Base-by-base conservation (phyloP, 83 land plant genomes). In the Picea abies region DNA sequence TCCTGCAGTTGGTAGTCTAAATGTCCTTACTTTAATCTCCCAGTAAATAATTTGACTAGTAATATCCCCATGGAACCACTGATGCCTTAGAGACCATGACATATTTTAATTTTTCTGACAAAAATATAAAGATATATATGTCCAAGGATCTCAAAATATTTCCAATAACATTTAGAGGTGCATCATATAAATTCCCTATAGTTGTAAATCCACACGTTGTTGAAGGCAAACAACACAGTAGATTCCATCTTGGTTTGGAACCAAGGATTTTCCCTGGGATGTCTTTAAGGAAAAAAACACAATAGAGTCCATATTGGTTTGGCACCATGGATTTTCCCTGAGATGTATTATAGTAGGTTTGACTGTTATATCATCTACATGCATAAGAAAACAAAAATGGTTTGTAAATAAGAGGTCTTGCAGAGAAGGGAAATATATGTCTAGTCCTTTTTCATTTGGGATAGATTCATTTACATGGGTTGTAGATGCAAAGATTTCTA, bases 61-160 rank as follows among this genome's bases (percentile, higher is more conserved):
- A 84, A 86, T 49, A 89, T 90, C 56, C 93, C 94, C 0, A 0
- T 32, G 35, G 35, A 32, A 32, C 35, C 35, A 32, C 35, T 32
- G 35, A 32, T 32, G 35, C 35, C 1, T 32, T 32, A 1, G 35
- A 1, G 35, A 32, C 35, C 2, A 32, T 32, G 35, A 32, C 35
- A 32, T 82, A 70, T 26, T 89, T 90, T 79, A 91, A 93, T 82
- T 89, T 94, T 80, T 94, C 94, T 49, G 92, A 85, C 87, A 94
- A 94, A 76, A 88, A 93, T 52, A 63, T 88, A 23, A 83, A 79
- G n/a, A 52, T 89, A n/a, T 90, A 91, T 67, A 81, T 83, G 49
- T 78, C 91, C 1, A 66, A 69, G 12, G 60, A 88, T 17, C 81
- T 85, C 1, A 44, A n/a, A 3, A 79, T 75, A 39, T 71, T 85